Evolutionary conservation across 1,139 yeast species (phyloP).

Genomic region (Candida freyschussii): DNA sequence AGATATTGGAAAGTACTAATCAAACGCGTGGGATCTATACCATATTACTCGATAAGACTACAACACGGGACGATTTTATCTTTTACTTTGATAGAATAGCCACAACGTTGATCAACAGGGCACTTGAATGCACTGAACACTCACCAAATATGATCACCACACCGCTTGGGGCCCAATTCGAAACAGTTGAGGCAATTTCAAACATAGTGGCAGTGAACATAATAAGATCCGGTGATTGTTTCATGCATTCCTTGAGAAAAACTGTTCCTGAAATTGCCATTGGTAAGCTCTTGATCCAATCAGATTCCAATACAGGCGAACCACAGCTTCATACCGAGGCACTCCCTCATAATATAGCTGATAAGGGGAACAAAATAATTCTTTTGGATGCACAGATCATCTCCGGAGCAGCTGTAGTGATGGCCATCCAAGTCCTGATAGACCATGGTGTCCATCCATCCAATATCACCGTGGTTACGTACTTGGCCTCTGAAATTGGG

Average conservation of each 20-base stretch:
- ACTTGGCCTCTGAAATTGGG: constrained; percentile 78
- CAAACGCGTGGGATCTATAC: constrained; percentile 74
- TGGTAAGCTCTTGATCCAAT: constrained; percentile 83
- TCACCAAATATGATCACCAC: constrained; percentile 35
- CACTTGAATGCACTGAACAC: constrained; percentile 44
- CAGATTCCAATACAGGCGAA: constrained; percentile 76
- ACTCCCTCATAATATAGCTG: constrained; percentile 39
- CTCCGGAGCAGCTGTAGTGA: constrained; percentile 90
- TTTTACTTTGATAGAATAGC: constrained; percentile 84
- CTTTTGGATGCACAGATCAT: constrained; percentile 84
- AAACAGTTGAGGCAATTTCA: constrained; percentile 34
- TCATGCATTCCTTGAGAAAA: constrained; percentile 68
- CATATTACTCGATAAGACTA: constrained; percentile 50
- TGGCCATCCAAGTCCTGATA: constrained; percentile 84
- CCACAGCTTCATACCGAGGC: constrained; percentile 64
- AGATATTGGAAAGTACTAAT: constrained; percentile 50
- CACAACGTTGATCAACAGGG: constrained; percentile 58
- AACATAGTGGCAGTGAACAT: constrained; percentile 31
- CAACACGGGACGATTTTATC: constrained; percentile 71
- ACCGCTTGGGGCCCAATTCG: constrained; percentile 35
- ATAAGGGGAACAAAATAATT: constrained; percentile 43
- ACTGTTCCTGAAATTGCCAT: constrained; percentile 72
- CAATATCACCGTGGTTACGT: constrained; percentile 65
- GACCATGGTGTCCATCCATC: constrained; percentile 71
- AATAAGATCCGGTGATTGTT: constrained; percentile 90